A percentile compares a stretch with the other conserved stretches of the same genome.
Evolutionary conservation across 208 protist genomes (phyloP).

Genomic region (Trypanosoma lewisi): DNA sequence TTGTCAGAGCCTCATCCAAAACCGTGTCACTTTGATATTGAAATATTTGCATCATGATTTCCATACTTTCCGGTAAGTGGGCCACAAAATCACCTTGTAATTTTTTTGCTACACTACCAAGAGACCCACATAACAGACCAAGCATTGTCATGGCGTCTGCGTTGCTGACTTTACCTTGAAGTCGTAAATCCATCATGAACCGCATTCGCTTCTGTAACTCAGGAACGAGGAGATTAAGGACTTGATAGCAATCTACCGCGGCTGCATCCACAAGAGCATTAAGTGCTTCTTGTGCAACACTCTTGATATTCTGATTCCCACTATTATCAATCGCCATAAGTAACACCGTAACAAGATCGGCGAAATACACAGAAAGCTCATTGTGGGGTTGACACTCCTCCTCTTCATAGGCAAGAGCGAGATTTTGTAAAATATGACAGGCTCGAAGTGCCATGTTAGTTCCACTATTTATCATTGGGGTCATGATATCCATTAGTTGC

Average conservation of each 20-base stretch:
- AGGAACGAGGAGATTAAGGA: conserved; percentile 69
- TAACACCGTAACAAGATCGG: conserved; percentile 59
- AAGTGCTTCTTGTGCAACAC: conserved; percentile 93
- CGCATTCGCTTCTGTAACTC: conserved; percentile 69
- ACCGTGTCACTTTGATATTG: conserved; percentile 62
- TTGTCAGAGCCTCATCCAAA: conserved; percentile 93
- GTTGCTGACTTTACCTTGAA: conserved; percentile 39
- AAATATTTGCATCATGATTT: conserved; percentile 55
- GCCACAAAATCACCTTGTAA: conserved; percentile 39
- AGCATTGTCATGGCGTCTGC: conserved; percentile 74
- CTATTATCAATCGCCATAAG: conserved; percentile 75
- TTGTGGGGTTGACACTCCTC: conserved; percentile 70
- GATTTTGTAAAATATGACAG: conserved; percentile 94
- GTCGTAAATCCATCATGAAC: conserved; percentile 34
- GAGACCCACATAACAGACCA: conserved; percentile 80
- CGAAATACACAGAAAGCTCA: conserved; percentile 88
- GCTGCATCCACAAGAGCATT: conserved; percentile 90
- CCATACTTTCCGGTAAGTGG: conserved; percentile 58
- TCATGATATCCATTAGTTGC: conserved; percentile 69
- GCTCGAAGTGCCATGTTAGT: conserved; percentile 79
- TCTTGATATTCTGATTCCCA: conserved; percentile 64
- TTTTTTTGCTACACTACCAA: conserved; percentile 79
- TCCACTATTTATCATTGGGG: conserved; percentile 59
- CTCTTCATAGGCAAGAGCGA: conserved; percentile 86
- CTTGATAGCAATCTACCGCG: conserved; percentile 56